Evolutionary conservation across 306 rosid genomes (phyloP).

Genomic region (Benincasa hispida): DNA sequence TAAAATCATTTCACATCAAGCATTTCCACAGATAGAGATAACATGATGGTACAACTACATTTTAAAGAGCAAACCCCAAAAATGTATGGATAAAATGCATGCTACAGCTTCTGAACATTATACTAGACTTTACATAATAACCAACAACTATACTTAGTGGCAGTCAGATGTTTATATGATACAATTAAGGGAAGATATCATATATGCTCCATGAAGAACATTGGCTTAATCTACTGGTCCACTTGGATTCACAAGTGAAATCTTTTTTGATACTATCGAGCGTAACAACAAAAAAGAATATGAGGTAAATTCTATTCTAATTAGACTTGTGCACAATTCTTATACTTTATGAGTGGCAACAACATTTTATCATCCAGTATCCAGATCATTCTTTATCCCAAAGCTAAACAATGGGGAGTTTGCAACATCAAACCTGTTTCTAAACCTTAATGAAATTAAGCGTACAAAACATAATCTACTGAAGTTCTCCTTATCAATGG

Average conservation of each 20-base stretch:
- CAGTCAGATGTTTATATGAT: not conserved
- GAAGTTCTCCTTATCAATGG: not conserved
- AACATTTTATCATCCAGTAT: not conserved
- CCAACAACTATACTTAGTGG: not conserved
- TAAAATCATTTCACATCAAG: not conserved
- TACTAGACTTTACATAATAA: not conserved
- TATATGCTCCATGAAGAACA: not conserved
- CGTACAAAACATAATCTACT: not conserved
- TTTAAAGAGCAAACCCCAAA: not conserved
- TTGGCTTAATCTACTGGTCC: not conserved
- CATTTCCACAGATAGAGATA: not conserved
- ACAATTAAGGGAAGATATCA: not conserved
- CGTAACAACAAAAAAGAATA: not conserved
- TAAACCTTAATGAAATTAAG: not conserved
- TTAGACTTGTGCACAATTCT: not conserved
- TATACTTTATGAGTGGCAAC: not conserved
- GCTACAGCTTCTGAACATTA: not conserved
- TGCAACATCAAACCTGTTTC: not conserved
- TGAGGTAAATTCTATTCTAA: not conserved
- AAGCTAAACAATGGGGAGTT: not conserved
- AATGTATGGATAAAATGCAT: not conserved
- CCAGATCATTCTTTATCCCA: not conserved
- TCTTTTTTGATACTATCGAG: not conserved
- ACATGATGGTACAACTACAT: not conserved
- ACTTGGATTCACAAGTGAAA: not conserved